Base-by-base conservation (phyloP, 352 stramenopile species). In the Pythium dissimile region DNA sequence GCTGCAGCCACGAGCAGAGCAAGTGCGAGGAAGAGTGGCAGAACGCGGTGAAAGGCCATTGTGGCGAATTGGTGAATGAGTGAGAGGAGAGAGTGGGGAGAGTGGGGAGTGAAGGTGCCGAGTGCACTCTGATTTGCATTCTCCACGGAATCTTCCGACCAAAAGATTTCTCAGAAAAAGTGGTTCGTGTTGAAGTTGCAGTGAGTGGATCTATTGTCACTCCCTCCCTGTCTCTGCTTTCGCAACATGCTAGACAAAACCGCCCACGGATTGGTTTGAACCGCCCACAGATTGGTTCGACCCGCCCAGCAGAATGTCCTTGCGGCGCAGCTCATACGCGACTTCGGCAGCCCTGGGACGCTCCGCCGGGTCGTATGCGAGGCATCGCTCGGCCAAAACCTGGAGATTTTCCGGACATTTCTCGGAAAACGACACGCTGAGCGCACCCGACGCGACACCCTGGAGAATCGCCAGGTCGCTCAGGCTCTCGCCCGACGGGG, bases 391-490 rank as follows among this genome's bases (percentile, higher is more conserved):
- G 21, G 72, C 82, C 34, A 92, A 60, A 21, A 65, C 57, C 12
- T 67, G 56, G 13, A 92, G 30, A 20, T 83, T 82, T 11, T 54
- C 58, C 32, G 79, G 72, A 52, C 75, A 84, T 46, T 60, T 55
- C 24, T 62, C 13, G 9, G 72, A 74, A 45, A 86, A 66, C 3
- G 53, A 60, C 53, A 84, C 76, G 28, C 38, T 44, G 20, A 88
- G 44, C 35, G 67, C 23, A 18, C 74, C 78, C 24, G 64, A 64
- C 23, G 78, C 72, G 13, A 88, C 75, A 20, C 72, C 66, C 57
- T 84, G 78, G 10, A 88, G 54, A 32, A 88, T 82, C 3, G 54
- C 64, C 54, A 85, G 77, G 54, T 88, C 79, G 60, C 75, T 77
- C 13, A 89, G 64, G 60, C 66, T 69, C 26, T 77, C 67, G 35